These are phyloP conservation scores for Echites panduratus DNA, from an alignment of 257 asterid genomes.

Conservation along the genomic window DNA sequence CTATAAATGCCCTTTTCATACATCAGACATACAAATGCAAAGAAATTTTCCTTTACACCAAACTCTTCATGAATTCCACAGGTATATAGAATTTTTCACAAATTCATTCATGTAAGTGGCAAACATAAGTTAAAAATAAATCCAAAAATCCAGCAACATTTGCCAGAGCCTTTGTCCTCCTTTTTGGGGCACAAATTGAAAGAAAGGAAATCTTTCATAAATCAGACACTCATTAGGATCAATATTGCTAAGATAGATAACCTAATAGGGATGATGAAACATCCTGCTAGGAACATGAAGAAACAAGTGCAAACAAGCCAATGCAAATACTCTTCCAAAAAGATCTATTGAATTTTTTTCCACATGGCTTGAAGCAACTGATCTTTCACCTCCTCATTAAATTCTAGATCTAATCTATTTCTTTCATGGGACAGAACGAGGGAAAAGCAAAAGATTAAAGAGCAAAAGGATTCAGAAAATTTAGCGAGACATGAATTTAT, in stretches of 20 bases:
- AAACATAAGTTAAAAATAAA: background rate
- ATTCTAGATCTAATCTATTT: background rate
- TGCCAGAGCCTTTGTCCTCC: background rate
- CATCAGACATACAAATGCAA: background rate
- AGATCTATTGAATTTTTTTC: background rate
- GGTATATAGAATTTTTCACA: background rate
- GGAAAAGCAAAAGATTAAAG: background rate
- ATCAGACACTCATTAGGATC: background rate
- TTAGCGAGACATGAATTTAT: background rate
- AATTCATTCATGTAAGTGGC: background rate
- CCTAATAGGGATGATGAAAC: background rate
- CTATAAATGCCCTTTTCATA: background rate
- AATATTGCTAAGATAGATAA: background rate
- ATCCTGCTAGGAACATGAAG: background rate
- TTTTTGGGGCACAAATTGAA: background rate
- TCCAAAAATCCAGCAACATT: background rate
- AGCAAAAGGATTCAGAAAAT: background rate
- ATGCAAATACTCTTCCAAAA: background rate
- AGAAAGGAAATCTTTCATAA: background rate
- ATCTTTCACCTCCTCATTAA: background rate
- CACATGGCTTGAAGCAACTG: background rate
- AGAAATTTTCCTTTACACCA: background rate
- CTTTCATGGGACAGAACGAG: background rate
- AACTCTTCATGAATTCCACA: background rate
- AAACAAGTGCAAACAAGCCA: background rate